Percentiles rank a stretch among this genome's conserved stretches.
These are phyloP conservation scores for Talaromyces sp. DNA, from an alignment of 2,329 filamentous ascomycete genomes.

Conservation along the genomic window DNA sequence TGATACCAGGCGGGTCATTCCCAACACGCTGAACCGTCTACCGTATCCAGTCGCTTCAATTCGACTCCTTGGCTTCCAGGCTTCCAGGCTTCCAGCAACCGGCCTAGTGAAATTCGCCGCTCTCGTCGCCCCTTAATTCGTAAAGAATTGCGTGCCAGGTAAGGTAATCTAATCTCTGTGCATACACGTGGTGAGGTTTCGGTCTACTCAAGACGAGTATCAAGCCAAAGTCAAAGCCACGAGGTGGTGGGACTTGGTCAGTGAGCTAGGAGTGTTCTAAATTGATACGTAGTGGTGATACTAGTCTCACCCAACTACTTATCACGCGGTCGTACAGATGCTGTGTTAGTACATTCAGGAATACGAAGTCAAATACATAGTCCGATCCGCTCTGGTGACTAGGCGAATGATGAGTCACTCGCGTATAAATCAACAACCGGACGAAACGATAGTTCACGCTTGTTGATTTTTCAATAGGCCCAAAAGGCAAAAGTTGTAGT, in stretches of 20 bases:
- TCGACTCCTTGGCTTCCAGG: background rate
- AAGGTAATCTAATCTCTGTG: background rate
- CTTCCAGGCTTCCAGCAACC: background rate
- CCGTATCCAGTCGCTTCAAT: background rate
- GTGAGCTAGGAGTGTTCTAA: background rate
- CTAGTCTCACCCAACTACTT: background rate
- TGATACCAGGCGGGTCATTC: background rate
- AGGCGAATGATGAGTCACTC: background rate
- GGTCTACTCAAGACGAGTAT: background rate
- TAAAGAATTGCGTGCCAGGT: background rate
- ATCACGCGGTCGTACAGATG: background rate
- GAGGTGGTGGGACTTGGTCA: conserved; percentile 4
- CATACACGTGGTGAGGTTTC: background rate
- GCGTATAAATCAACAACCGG: background rate
- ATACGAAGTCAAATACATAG: background rate
- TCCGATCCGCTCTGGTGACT: background rate
- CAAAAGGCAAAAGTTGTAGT: background rate
- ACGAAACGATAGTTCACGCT: background rate
- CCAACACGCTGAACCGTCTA: background rate
- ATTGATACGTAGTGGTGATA: background rate
- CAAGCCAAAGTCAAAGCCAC: conserved; percentile 9
- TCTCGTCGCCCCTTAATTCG: background rate
- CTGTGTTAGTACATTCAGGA: background rate
- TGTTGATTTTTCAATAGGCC: background rate
- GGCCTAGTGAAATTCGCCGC: background rate